These are phyloP conservation scores for Diaporthe citriasiana DNA, from an alignment of 2,329 filamentous ascomycete genomes.

Conservation along the genomic window DNA sequence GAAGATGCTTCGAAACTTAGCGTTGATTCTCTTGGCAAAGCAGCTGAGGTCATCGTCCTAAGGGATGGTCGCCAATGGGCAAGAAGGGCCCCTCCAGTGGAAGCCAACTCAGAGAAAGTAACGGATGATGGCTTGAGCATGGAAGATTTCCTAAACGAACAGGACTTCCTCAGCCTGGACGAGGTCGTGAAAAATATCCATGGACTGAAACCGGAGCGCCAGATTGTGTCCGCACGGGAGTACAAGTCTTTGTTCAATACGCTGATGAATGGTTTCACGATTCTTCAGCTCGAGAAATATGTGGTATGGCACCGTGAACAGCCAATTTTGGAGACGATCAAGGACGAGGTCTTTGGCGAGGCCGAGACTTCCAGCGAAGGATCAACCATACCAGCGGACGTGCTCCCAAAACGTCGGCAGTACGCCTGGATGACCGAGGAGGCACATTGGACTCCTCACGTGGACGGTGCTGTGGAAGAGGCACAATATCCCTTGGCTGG, in stretches of 20 bases:
- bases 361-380: not conserved
- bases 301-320: slow-evolving; percentile 37
- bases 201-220: slow-evolving; percentile 61
- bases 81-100: slow-evolving; percentile 17
- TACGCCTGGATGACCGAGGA: slow-evolving; percentile 58
- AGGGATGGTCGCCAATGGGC: slow-evolving; percentile 50
- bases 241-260: slow-evolving; percentile 57
- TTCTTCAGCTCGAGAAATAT: slow-evolving; percentile 61
- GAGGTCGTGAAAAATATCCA: slow-evolving; percentile 63
- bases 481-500: slow-evolving; percentile 47
- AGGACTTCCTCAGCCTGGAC: slow-evolving; percentile 45
- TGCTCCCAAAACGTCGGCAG: slow-evolving; percentile 4
- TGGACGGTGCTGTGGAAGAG: slow-evolving; percentile 42
- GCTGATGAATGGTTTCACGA: slow-evolving; percentile 63
- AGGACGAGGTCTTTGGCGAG: slow-evolving; percentile 44
- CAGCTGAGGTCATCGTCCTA: slow-evolving; percentile 64
- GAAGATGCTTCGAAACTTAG: slow-evolving; percentile 45
- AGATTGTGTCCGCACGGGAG: slow-evolving; percentile 54
- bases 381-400: not conserved
- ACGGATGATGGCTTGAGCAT: slow-evolving; percentile 2
- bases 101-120: not conserved
- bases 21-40: slow-evolving; percentile 54
- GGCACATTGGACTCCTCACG: slow-evolving; percentile 59
- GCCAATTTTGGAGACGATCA: slow-evolving; percentile 32
- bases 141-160: slow-evolving; percentile 43